Percentiles rank a stretch among this genome's conserved stretches.
These are phyloP conservation scores for Cryphonectria japonica DNA, from an alignment of 2,329 filamentous ascomycete species.

Conservation along the genomic window DNA sequence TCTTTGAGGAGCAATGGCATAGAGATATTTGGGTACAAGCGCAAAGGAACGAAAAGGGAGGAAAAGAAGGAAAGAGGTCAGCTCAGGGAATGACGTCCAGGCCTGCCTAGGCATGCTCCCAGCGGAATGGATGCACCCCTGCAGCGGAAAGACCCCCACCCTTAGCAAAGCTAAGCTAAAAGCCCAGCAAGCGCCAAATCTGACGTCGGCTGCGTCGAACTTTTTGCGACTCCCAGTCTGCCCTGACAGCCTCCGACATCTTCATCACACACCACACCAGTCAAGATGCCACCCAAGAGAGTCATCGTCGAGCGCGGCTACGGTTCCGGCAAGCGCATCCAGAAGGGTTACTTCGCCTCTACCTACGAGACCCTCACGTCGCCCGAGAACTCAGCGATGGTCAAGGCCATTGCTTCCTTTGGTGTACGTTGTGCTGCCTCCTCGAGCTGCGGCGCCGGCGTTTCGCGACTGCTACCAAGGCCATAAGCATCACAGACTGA, in stretches of 20 bases:
- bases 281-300: slow-evolving; percentile 67
- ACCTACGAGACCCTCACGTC: slow-evolving; percentile 63
- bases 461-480: neutral
- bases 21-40: no score
- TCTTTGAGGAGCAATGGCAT: slow-evolving; percentile 8
- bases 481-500: neutral
- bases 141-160: neutral
- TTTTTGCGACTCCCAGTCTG: slow-evolving; percentile 21
- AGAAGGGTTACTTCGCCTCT: slow-evolving; percentile 55
- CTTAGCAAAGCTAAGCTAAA: slow-evolving; percentile 16
- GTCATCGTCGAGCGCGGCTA: slow-evolving; percentile 56
- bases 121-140: neutral
- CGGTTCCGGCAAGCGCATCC: slow-evolving; percentile 45
- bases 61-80: neutral
- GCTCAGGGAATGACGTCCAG: slow-evolving; percentile 7
- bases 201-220: slow-evolving; percentile 26
- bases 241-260: slow-evolving; percentile 25
- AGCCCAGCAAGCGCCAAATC: slow-evolving; percentile 7
- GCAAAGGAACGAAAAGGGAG: neutral
- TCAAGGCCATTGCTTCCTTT: slow-evolving; percentile 64
- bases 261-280: slow-evolving; percentile 30
- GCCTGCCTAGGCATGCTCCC: neutral
- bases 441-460: neutral
- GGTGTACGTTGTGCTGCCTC: slow-evolving; percentile 49
- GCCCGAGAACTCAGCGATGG: slow-evolving; percentile 66